Evolutionary conservation across 2,329 filamentous ascomycete species (phyloP).

Genomic region (Arthrinium puccinioides): DNA sequence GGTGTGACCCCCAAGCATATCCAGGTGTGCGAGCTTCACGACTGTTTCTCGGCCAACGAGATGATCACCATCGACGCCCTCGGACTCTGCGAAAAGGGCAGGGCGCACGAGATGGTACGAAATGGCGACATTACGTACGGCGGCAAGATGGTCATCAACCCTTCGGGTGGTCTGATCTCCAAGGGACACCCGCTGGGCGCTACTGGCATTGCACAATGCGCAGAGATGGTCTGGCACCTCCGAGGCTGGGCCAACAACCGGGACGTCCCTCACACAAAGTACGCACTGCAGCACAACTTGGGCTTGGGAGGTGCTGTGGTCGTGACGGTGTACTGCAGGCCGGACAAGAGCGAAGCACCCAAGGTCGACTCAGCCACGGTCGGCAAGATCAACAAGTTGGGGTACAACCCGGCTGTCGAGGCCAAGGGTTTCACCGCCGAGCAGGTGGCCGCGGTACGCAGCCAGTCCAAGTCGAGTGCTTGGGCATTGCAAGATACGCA

Average conservation of each 20-base stretch:
- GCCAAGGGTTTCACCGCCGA: conserved; percentile 80
- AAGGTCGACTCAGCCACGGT: conserved; percentile 57
- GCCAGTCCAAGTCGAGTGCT: conserved; percentile 54
- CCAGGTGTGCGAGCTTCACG: conserved; percentile 85
- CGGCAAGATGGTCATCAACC: conserved; percentile 77
- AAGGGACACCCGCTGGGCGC: conserved; percentile 94
- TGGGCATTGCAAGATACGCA: conserved; percentile 75
- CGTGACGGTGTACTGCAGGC: conserved; percentile 80
- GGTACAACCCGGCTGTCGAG: conserved; percentile 87
- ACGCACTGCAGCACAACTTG: conserved; percentile 85
- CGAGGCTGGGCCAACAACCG: conserved; percentile 95
- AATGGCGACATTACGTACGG: conserved; percentile 88
- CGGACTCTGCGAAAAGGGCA: conserved; percentile 69
- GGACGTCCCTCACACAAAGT: conserved; percentile 57
- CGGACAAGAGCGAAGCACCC: conserved; percentile 62
- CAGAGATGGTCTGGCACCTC: conserved; percentile 91
- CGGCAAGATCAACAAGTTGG: conserved; percentile 59
- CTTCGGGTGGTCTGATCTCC: conserved; percentile 87
- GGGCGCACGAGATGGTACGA: conserved; percentile 87
- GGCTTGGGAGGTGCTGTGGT: conserved; percentile 88
- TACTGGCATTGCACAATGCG: conserved; percentile 90
- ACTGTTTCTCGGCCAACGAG: conserved; percentile 95
- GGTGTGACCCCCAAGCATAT: conserved; percentile 61
- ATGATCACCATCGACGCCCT: conserved; percentile 85
- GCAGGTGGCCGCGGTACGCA: conserved; percentile 66